Evolutionary conservation across 257 asterid species (phyloP).

Genomic region (Prunella vulgaris): DNA sequence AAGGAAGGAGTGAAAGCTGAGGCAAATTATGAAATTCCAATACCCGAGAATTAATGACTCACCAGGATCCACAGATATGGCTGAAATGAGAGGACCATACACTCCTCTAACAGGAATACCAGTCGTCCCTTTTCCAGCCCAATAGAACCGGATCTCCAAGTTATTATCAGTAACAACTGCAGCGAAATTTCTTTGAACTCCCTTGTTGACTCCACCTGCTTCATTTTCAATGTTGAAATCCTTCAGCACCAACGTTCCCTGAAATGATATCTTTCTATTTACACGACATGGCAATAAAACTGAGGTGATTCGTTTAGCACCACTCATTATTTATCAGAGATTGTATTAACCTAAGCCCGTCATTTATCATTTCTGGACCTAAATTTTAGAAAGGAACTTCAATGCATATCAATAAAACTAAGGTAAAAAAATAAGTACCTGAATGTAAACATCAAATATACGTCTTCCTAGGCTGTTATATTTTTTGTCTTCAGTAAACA

Average conservation of each 20-base stretch:
- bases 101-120: slow-evolving; percentile 63
- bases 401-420: neutral
- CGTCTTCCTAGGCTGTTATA: slow-evolving; percentile 67
- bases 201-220: slow-evolving; percentile 75
- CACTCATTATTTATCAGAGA: neutral
- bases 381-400: neutral
- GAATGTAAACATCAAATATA: slow-evolving; percentile 64
- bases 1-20: neutral
- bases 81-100: slow-evolving; percentile 89
- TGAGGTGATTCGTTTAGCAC: neutral
- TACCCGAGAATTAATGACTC: slow-evolving; percentile 12
- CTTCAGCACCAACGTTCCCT: slow-evolving; percentile 57
- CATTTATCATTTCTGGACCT: neutral
- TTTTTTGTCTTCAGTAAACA: slow-evolving; percentile 44
- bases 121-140: slow-evolving; percentile 93
- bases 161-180: slow-evolving; percentile 49
- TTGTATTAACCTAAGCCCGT: neutral
- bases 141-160: slow-evolving; percentile 62
- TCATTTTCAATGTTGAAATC: slow-evolving; percentile 71
- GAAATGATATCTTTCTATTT: slow-evolving; percentile 12
- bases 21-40: neutral
- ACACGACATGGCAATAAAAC: no score
- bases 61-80: slow-evolving; percentile 71
- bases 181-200: slow-evolving; percentile 32
- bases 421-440: slow-evolving; percentile 32